Evolutionary conservation across 2,329 filamentous ascomycete species (phyloP), one percentile per base, ranked within the genome.

Genomic region (Xylaria sp.): DNA sequence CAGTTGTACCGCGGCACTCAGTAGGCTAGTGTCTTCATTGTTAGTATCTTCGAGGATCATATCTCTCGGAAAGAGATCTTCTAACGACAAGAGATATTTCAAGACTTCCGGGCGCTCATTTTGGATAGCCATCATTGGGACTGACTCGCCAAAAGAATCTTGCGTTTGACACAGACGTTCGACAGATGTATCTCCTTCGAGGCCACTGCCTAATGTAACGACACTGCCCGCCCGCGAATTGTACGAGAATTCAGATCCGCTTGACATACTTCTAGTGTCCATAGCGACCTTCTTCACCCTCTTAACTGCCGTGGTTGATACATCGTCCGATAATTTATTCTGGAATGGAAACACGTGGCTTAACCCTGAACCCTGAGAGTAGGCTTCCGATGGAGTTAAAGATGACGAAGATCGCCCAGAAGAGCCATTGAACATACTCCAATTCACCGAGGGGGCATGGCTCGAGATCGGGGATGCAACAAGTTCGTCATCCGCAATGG

Each of bases 311-410:
- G 76, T 71, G 1, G 77, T 63, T 3, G 80, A 76, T 1, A 77
- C 72, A 1, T 82, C 79, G 2, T 79, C 77, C 39, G 76, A 85
- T 52, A 82, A 79, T 68, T 88, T 88, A 64, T 86, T 87, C 78
- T 97, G 92, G 71, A 97, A 98, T 0, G 94, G 95, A 74, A 98
- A 98, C 1, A 98, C 94, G 77, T 98, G 95, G 62, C 91, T 88
- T 3, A 98, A 82, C 3, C 85, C 87, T 1, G 86, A 86, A 1
- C 87, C 88, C 64, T 82, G 80, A 1, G 87, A 89, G 70, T 86
- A 89, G 12, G 82, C 79, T 61, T 88, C 87, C 0, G 84, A 83
- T 1, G 80, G 76, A 1, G 82, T 81, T 33, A 83, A 78, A 20
- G 76, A 81, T 7, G 80, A 75, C 0, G 84, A 86, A 0, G 83